Conservation (phyloP, 1,284 basidiomycete species). For the Lentinula novae-zelandiae region DNA sequence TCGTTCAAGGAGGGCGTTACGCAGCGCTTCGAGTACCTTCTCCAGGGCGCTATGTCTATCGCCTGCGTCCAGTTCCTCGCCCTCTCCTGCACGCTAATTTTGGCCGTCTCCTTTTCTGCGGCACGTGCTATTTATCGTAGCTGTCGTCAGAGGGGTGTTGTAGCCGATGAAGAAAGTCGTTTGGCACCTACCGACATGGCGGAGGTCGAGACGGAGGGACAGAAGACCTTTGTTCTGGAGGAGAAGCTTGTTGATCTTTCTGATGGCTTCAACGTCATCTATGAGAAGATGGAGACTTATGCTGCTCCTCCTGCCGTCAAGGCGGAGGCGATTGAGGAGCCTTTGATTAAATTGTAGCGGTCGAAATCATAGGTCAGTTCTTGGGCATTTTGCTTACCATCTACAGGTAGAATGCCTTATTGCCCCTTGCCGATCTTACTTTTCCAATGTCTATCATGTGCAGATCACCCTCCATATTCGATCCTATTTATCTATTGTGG, state of each 20-base stretch:
- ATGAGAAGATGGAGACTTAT: slow-evolving; percentile 4
- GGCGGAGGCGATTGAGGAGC: neutral
- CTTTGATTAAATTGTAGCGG: neutral
- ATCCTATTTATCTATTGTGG: no score
- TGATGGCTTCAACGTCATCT: neutral
- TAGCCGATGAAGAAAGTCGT: neutral
- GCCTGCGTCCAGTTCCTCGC: neutral
- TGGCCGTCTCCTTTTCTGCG: neutral
- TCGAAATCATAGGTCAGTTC: neutral
- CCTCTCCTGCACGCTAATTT: neutral
- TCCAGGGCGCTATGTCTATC: neutral
- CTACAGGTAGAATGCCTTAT: no score
- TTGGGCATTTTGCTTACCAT: no score
- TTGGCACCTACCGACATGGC: neutral
- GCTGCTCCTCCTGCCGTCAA: neutral
- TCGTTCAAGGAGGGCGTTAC: neutral
- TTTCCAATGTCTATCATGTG: no score
- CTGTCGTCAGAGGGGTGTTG: neutral
- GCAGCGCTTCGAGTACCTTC: neutral
- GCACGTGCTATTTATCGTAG: neutral
- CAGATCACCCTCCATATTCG: no score
- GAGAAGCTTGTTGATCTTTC: slow-evolving; percentile 8
- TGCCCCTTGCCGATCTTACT: no score
- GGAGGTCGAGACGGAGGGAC: neutral
- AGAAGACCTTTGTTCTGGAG: neutral